Base-by-base conservation (phyloP, 2,329 filamentous ascomycete genomes). In the Hawksworthiomyces lignivorus region DNA sequence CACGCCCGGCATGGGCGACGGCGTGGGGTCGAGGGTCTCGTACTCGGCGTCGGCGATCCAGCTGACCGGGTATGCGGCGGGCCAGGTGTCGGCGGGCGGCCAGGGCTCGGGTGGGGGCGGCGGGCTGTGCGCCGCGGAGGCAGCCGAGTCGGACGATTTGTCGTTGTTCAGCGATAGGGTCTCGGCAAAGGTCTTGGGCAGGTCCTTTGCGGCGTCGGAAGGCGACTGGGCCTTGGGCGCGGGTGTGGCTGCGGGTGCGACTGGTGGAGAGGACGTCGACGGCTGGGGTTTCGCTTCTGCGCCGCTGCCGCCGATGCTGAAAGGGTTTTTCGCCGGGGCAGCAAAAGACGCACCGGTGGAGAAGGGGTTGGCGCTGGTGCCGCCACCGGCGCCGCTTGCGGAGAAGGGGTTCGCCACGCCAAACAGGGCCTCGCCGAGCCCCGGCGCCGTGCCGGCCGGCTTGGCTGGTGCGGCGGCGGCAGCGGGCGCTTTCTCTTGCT, bases 1-100 rank as follows among this genome's bases (percentile, higher is more conserved):
- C 6, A 50, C 46, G 27, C 72, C 71, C 32, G 73, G 72, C 22
- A 63, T 62, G 14, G 26, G 19, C 7, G 42, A 20, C 0, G 74
- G 72, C 3, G 57, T 68, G 54, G 51, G 79, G 48, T 87, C 86
- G 20, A 97, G 75, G 4, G 84, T 85, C 62, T 98, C 92, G 63
- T 87, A 94, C 56, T 95, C 90, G 39, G 90, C 90, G 52, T 97
- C 92, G 38, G 82, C 72, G 33, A 90, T 78, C 66, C 87, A 86
- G 56, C 83, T 84, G 22, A 75, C 66, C 1, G 87, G 83, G 62
- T 89, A 97, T 0, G 87, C 69, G 2, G 69, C 47, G 0, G 87
- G 84, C 51, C 85, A 82, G 0, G 72, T 63, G 2, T 77, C 69
- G 29, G 70, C 64, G 11, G 72, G 57, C 1, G 90, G 90, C 89